A percentile compares a stretch with the other conserved stretches of the same genome.
These are phyloP conservation scores for Aquilaria malaccensis DNA, from an alignment of 345 rosid genomes.

Conservation along the genomic window DNA sequence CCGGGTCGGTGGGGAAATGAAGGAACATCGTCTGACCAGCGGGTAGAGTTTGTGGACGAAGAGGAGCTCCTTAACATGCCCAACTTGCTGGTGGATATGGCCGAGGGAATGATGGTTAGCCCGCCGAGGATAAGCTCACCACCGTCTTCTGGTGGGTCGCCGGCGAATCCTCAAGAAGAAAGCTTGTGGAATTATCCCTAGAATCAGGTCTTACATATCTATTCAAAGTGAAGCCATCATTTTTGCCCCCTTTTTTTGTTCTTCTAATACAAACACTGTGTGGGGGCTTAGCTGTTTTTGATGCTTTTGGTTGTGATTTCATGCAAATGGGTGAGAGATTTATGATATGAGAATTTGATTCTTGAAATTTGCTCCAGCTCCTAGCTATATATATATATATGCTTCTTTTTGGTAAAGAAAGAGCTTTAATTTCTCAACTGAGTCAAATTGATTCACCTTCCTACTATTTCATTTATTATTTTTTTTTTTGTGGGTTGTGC, in stretches of 20 bases:
- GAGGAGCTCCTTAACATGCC: conserved; percentile 56
- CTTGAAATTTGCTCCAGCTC: too few relatives aligned
- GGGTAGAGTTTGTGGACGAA: conserved; percentile 40
- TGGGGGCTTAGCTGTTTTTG: too few relatives aligned
- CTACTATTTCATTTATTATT: too few relatives aligned
- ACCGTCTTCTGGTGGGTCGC: conserved; percentile 39
- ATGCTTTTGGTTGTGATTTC: too few relatives aligned
- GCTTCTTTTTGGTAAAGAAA: too few relatives aligned
- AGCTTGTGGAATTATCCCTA: conserved; percentile 48
- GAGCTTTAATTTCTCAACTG: too few relatives aligned
- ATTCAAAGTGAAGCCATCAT: neutral
- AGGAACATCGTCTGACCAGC: conserved; percentile 8
- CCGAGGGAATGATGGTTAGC: conserved; percentile 65
- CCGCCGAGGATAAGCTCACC: conserved; percentile 61
- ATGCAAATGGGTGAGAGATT: too few relatives aligned
- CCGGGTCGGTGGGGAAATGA: conserved; percentile 19
- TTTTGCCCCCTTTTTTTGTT: neutral
- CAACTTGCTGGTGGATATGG: conserved; percentile 60
- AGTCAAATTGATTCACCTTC: too few relatives aligned
- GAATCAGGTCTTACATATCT: neutral
- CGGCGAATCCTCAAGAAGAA: conserved; percentile 44
- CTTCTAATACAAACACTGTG: neutral
- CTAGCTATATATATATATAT: too few relatives aligned
- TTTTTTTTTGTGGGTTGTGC: too few relatives aligned
- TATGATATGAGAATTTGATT: too few relatives aligned